Conservation (phyloP, 345 rosid species). For the Noccaea caerulescens region DNA sequence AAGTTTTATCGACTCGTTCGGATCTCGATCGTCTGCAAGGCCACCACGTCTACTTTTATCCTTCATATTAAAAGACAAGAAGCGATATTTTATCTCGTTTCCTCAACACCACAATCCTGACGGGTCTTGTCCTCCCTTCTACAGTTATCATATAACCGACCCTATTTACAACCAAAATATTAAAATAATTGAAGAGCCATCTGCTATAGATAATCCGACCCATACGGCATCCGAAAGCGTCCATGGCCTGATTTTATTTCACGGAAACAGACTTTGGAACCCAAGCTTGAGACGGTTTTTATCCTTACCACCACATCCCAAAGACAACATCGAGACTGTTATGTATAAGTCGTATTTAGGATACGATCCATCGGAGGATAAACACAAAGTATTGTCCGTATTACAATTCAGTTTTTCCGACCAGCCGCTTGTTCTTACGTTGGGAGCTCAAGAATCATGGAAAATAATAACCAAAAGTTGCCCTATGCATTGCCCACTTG, state of each 20-base stretch:
- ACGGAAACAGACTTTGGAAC: not conserved
- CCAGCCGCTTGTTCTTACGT: not conserved
- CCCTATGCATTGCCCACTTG: too few relatives aligned
- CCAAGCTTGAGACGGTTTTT: not conserved
- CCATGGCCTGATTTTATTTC: not conserved
- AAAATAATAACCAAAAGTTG: not conserved
- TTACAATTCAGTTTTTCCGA: not conserved
- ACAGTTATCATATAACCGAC: not conserved
- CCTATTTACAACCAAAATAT: too few relatives aligned
- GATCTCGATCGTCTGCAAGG: not conserved
- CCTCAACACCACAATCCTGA: not conserved
- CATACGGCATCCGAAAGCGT: not conserved
- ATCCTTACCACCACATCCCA: not conserved
- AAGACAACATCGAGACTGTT: not conserved
- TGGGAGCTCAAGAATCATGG: constrained; percentile 14
- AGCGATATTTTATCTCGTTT: not conserved
- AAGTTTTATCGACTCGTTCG: not conserved
- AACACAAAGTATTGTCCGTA: not conserved
- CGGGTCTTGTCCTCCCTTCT: not conserved
- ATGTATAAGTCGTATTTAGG: not conserved
- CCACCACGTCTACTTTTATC: not conserved
- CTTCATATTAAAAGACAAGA: not conserved
- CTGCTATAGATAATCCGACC: too few relatives aligned
- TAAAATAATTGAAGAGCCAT: too few relatives aligned
- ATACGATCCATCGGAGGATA: constrained; percentile 5